Conservation (phyloP, 768 basidiomycete species). For the Solioccasus polychromus region DNA sequence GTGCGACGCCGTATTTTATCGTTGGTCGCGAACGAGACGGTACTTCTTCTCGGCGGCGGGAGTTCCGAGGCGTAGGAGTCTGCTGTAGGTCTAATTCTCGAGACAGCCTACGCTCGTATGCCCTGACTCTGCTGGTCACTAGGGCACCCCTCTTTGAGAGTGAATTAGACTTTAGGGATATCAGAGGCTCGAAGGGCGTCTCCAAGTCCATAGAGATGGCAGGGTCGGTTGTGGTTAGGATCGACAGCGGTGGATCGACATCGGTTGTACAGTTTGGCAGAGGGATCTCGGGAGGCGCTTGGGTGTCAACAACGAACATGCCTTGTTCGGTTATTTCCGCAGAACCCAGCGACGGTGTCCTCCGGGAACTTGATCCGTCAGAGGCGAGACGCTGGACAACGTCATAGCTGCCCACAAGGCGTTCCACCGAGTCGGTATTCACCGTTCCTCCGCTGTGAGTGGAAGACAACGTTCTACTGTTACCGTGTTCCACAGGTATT, state of each 20-base stretch:
- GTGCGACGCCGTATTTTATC: conserved; percentile 65
- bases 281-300: conserved; percentile 11
- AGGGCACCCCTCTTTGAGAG: conserved; percentile 10
- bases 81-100: conserved; percentile 44
- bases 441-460: conserved; percentile 60
- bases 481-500: conserved; percentile 25
- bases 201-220: conserved; percentile 1
- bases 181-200: conserved; percentile 1
- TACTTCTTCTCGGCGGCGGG: conserved; percentile 41
- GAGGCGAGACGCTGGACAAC: conserved; percentile 54
- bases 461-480: conserved; percentile 39
- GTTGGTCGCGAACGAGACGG: conserved; percentile 37
- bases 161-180: background rate
- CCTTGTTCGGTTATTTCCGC: conserved; percentile 21
- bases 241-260: conserved; percentile 19
- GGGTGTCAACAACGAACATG: conserved; percentile 8
- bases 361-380: conserved; percentile 25
- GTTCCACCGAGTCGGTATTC: conserved; percentile 66
- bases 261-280: conserved; percentile 2
- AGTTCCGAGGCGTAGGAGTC: conserved; percentile 36
- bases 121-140: conserved; percentile 53
- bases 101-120: conserved; percentile 59
- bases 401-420: conserved; percentile 64
- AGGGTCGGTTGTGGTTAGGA: conserved; percentile 5
- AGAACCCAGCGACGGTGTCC: conserved; percentile 25